A percentile compares a stretch with the other conserved stretches of the same genome.
These are phyloP conservation scores for Odonthalia washingtoniensis DNA, from an alignment of 31 red algal species.

Conservation along the genomic window DNA sequence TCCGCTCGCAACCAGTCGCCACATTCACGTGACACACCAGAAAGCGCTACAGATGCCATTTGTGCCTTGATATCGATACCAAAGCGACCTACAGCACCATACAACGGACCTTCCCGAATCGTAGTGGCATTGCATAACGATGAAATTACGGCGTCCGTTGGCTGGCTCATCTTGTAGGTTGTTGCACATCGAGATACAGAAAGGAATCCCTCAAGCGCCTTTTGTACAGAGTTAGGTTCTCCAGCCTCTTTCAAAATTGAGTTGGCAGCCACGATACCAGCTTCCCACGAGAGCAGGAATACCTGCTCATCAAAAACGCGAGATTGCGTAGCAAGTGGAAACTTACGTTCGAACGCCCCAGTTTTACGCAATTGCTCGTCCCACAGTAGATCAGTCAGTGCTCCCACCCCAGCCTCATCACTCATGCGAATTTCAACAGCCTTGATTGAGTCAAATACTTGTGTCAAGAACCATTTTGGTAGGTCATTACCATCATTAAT, in stretches of 20 bases:
- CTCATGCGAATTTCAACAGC: constrained; percentile 95
- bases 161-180: constrained; percentile 61
- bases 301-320: constrained; percentile 82
- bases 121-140: constrained; percentile 72
- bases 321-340: constrained; percentile 36
- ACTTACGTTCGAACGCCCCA: constrained; percentile 16
- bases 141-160: constrained; percentile 83
- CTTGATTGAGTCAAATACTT: constrained; percentile 82
- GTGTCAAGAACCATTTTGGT: constrained; percentile 81
- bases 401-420: constrained; percentile 95
- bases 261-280: constrained; percentile 70
- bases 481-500: constrained; percentile 93
- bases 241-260: constrained; percentile 72
- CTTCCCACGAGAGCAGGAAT: constrained; percentile 76
- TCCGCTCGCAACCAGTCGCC: constrained; percentile 84
- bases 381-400: constrained; percentile 87
- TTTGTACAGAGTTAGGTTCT: constrained; percentile 73
- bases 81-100: constrained; percentile 76
- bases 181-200: constrained; percentile 77
- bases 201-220: constrained; percentile 83
- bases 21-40: constrained; percentile 82
- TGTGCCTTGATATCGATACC: constrained; percentile 89
- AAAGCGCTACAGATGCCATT: constrained; percentile 90
- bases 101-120: constrained; percentile 71
- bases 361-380: constrained; percentile 75